phyloP scores from a whole-genome alignment of 2,329 filamentous ascomycete genomes.

The Akanthomyces muscarius region DNA sequence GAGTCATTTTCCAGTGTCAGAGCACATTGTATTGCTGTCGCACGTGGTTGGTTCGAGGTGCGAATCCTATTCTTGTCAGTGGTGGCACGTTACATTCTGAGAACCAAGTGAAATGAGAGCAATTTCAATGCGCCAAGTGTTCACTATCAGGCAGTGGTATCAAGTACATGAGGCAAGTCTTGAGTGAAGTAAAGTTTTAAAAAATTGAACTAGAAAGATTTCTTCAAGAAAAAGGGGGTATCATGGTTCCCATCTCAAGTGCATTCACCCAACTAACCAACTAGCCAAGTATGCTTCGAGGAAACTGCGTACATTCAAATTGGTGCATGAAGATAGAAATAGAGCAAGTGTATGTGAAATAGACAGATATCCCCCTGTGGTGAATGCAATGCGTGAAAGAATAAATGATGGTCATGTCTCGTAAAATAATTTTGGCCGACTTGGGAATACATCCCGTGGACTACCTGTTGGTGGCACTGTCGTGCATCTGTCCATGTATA shows the following conservation, averaged over 20 bases:
- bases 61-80: not conserved
- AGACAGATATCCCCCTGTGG: not conserved
- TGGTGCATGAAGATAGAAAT: not conserved
- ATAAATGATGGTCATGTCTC: conserved; percentile 9
- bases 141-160: too few relatives aligned
- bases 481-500: too few relatives aligned
- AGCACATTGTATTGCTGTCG: not conserved
- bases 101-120: not conserved
- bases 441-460: not conserved
- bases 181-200: not conserved
- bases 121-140: too few relatives aligned
- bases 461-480: too few relatives aligned
- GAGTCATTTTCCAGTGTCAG: not conserved
- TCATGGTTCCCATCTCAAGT: conserved; percentile 8
- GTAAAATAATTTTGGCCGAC: not conserved
- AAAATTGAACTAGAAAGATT: not conserved
- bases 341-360: not conserved
- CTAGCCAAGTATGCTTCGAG: not conserved
- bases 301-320: not conserved
- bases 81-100: not conserved
- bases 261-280: not conserved
- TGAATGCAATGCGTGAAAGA: not conserved
- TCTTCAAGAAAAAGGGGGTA: conserved; percentile 8
- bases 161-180: not conserved
- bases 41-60: too few relatives aligned